phyloP scores from a whole-genome alignment of 1,139 yeast species.

The Kodamaea plutei region DNA sequence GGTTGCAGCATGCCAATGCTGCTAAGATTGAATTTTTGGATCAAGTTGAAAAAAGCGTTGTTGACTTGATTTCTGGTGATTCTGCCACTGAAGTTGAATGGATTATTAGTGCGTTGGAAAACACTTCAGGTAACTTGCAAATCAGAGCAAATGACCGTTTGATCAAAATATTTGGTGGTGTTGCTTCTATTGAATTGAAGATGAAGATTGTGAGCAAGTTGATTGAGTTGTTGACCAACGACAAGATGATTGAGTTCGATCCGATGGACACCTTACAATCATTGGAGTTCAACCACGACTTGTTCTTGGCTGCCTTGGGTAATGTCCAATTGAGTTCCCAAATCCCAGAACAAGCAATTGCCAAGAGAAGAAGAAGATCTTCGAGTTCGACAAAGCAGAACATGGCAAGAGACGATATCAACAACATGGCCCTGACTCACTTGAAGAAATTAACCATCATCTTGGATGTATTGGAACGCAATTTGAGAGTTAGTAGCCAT shows the following conservation, averaged over 20 bases:
- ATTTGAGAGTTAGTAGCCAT: constrained; percentile 21
- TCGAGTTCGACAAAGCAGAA: constrained; percentile 72
- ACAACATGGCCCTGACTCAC: constrained; percentile 71
- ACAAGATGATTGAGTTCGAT: constrained; percentile 43
- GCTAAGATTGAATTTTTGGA: constrained; percentile 46
- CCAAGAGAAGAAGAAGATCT: constrained; percentile 77
- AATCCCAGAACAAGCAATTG: constrained; percentile 47
- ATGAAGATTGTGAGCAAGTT: constrained; percentile 54
- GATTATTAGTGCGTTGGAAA: constrained; percentile 49
- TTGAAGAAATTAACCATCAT: constrained; percentile 73
- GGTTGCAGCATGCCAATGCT: constrained; percentile 41
- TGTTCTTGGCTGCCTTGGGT: constrained; percentile 48
- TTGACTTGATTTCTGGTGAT: constrained; percentile 49
- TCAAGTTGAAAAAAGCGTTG: constrained; percentile 52
- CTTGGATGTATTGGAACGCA: constrained; percentile 70
- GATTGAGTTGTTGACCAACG: constrained; percentile 50
- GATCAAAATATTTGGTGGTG: constrained; percentile 46
- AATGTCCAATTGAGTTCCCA: constrained; percentile 44
- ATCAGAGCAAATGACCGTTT: constrained; percentile 55
- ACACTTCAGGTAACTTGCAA: constrained; percentile 39
- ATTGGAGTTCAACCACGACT: constrained; percentile 40
- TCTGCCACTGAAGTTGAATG: constrained; percentile 54
- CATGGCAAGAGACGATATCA: constrained; percentile 66
- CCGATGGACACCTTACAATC: constrained; percentile 50
- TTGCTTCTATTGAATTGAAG: constrained; percentile 54